Conservation (phyloP, 805 yeast species). For the Debaryomyces castellii region DNA sequence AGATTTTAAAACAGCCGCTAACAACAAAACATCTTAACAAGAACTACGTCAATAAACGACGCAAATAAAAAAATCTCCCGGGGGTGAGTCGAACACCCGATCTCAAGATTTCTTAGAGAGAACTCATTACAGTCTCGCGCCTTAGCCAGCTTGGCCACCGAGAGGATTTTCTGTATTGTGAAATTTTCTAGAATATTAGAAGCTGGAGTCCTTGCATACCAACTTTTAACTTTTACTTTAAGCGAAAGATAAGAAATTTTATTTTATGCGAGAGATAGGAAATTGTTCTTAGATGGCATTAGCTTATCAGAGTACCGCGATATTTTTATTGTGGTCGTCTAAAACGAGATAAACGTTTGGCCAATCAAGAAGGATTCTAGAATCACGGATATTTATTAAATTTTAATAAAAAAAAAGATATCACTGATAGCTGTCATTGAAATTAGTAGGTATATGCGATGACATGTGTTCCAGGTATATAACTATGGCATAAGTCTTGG, state of each 20-base stretch:
- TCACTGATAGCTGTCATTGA: not conserved
- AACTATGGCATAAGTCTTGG: not conserved
- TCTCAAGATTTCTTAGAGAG: slow-evolving; percentile 43
- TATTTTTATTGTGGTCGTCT: too few relatives aligned
- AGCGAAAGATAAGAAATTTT: not conserved
- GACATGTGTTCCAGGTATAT: too few relatives aligned
- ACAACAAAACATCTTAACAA: too few relatives aligned
- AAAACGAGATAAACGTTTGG: not conserved
- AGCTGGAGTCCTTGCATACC: too few relatives aligned
- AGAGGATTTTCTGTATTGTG: slow-evolving; percentile 21
- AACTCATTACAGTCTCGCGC: slow-evolving; percentile 48
- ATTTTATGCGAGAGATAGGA: not conserved
- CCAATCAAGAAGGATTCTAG: not conserved
- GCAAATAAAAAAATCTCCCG: slow-evolving; percentile 34
- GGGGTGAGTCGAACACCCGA: slow-evolving; percentile 54
- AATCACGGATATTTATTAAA: too few relatives aligned
- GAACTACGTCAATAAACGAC: not conserved
- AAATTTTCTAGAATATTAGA: too few relatives aligned
- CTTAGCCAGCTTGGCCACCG: slow-evolving; percentile 52
- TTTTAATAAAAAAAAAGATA: not conserved
- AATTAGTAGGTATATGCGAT: too few relatives aligned
- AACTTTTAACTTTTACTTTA: too few relatives aligned
- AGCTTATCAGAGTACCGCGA: not conserved
- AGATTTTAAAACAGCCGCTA: too few relatives aligned
- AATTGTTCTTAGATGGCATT: too few relatives aligned